Percentiles rank a stretch among this genome's conserved stretches.
phyloP scores from a whole-genome alignment of 768 basidiomycete species.

The Hygrophoropsis aurantiaca region DNA sequence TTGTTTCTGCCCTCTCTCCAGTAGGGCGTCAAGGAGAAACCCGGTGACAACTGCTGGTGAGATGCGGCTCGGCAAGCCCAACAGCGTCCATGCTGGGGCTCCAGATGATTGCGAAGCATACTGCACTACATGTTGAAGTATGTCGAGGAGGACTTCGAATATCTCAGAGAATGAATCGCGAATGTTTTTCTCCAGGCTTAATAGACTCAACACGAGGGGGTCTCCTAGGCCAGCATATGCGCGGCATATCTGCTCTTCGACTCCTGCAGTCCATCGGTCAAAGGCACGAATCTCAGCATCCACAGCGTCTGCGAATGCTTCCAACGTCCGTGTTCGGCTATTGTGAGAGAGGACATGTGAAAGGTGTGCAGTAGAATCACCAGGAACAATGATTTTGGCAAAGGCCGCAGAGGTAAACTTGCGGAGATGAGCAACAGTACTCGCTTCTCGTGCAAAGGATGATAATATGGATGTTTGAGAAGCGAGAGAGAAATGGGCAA shows the following conservation, averaged over 20 bases:
- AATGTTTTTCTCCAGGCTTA: conserved; percentile 60
- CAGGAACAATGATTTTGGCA: conserved; percentile 21
- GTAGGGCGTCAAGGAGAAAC: conserved; percentile 61
- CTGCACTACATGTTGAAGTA: conserved; percentile 39
- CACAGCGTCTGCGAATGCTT: conserved; percentile 80
- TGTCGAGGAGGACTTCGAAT: conserved; percentile 54
- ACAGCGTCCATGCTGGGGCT: conserved; percentile 40
- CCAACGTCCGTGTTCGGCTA: conserved; percentile 56
- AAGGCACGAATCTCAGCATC: conserved; percentile 57
- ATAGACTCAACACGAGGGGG: conserved; percentile 56
- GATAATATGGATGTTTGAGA: conserved; percentile 66
- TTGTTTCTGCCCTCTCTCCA: conserved; percentile 56
- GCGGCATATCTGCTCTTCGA: conserved; percentile 67
- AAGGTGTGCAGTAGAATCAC: conserved; percentile 20
- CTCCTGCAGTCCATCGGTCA: conserved; percentile 67
- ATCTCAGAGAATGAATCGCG: conserved; percentile 55
- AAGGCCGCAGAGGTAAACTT: conserved; percentile 56
- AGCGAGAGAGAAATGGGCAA: conserved; percentile 66
- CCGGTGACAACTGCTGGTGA: conserved; percentile 56
- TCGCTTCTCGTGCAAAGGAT: conserved; percentile 58
- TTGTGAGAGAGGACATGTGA: conserved; percentile 21
- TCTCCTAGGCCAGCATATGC: conserved; percentile 49
- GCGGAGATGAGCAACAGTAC: conserved; percentile 61
- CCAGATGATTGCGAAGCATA: conserved; percentile 29
- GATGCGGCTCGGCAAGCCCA: conserved; percentile 36